Conservation (phyloP, 1,284 basidiomycete genomes). For the Rhodotorula sp. region DNA sequence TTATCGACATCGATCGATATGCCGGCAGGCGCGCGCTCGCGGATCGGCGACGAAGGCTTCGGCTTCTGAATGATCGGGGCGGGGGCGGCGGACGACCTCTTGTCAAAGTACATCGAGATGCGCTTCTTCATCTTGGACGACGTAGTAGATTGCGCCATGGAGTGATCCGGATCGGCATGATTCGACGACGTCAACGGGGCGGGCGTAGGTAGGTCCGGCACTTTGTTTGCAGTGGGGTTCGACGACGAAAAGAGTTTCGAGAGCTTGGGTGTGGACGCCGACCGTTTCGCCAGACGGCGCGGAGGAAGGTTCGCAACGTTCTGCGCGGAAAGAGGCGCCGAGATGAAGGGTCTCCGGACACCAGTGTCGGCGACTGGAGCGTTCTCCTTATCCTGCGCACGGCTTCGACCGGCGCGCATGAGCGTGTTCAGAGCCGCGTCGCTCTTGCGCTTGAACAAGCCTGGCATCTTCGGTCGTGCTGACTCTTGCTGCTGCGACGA, state of each 20-base stretch:
- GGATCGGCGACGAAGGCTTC: slow-evolving; percentile 2
- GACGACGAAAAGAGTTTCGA: slow-evolving; percentile 12
- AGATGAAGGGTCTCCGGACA: neutral
- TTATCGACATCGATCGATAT: slow-evolving; percentile 11
- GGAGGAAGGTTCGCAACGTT: neutral
- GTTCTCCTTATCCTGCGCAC: slow-evolving; percentile 18
- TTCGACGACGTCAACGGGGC: neutral
- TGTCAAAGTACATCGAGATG: slow-evolving; percentile 20
- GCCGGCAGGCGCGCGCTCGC: neutral
- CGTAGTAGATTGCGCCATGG: neutral
- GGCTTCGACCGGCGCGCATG: slow-evolving; percentile 1
- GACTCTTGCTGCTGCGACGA: neutral
- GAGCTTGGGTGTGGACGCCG: slow-evolving; percentile 22
- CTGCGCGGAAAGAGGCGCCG: neutral
- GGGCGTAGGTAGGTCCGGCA: neutral
- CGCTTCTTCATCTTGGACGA: slow-evolving; percentile 11
- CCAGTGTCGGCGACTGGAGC: neutral
- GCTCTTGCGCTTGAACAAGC: slow-evolving; percentile 29
- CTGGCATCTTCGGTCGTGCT: neutral
- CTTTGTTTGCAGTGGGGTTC: neutral
- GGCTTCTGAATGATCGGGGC: slow-evolving; percentile 1
- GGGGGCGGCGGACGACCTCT: neutral
- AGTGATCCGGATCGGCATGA: no score
- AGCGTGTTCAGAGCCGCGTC: slow-evolving; percentile 18
- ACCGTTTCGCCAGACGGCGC: neutral